Evolutionary conservation across 2,329 filamentous ascomycete genomes (phyloP).

Genomic region (Monilinia vaccinii-corymbosi): DNA sequence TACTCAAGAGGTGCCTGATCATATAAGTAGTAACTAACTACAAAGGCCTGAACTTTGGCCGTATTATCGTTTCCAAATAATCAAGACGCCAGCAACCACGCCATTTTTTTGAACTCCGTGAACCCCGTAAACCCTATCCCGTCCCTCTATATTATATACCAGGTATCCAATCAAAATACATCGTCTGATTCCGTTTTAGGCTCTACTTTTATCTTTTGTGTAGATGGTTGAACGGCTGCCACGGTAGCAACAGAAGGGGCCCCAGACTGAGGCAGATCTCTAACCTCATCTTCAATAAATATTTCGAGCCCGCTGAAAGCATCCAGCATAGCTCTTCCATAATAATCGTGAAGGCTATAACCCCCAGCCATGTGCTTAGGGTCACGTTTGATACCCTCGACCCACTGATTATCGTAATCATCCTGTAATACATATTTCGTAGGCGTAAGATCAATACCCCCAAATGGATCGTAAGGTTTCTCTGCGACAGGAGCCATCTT

Average conservation of each 20-base stretch:
- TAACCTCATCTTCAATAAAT: conserved; percentile 65
- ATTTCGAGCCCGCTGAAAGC: conserved; percentile 85
- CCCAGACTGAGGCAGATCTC: conserved; percentile 25
- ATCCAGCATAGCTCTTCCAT: conserved; percentile 71
- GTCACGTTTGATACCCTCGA: conserved; percentile 59
- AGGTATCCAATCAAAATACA: conserved; percentile 30
- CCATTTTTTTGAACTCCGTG: background rate
- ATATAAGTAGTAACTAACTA: conserved; percentile 14
- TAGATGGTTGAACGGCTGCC: conserved; percentile 31
- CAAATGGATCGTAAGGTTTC: conserved; percentile 82
- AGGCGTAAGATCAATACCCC: conserved; percentile 58
- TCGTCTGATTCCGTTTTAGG: conserved; percentile 42
- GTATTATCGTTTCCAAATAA: conserved; percentile 1
- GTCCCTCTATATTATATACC: background rate
- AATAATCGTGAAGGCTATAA: conserved; percentile 76
- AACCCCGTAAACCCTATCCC: background rate
- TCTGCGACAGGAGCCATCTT: conserved; percentile 51
- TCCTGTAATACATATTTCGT: conserved; percentile 62
- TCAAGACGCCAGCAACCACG: background rate
- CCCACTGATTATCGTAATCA: conserved; percentile 65
- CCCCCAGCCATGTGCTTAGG: conserved; percentile 65
- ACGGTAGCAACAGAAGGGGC: conserved; percentile 30
- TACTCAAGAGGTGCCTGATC: conserved; percentile 8
- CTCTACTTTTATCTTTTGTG: conserved; percentile 24
- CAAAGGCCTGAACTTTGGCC: conserved; percentile 2